Base-by-base conservation (phyloP, 139 green algal genomes). In the Pleodorina starrii region DNA sequence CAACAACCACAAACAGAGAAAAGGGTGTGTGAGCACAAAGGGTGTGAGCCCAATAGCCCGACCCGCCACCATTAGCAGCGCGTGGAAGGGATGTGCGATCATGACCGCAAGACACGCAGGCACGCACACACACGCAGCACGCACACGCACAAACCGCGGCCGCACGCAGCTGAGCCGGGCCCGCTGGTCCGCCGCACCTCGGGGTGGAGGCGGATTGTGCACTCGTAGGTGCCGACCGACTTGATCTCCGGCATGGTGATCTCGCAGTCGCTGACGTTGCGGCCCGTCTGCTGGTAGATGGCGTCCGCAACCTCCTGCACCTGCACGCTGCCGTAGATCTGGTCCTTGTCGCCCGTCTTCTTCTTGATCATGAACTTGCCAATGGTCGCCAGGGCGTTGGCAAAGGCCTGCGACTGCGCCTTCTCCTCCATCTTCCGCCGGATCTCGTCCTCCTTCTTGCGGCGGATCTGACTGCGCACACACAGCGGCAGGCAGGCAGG, bases 361-460 rank as follows among this genome's bases (percentile, higher is more conserved):
- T 98, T 99, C 86, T 97, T 97, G 71, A 99, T 94, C 1, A 94
- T 87, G 89, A 99, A 98, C 90, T 99, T 99, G 91, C 96, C 96
- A 48, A 99, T 99, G 46, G 96, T 96, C 21, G 68, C 44, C 76
- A 97, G 92, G n/a, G 97, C 96, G 40, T 95, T 95, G 25, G 95
- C 95, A 84, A 96, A 95, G 1, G 93, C 94, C 78, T 96, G 90
- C 16, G 95, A 93, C 92, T 97, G 93, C 25, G 93, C 94, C 89
- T 96, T 96, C 88, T 95, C 93, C 91, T 98, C 93, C 72, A 90
- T 38, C 44, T 69, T 92, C 6, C 74, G 80, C 27, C 91, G 80
- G 43, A 94, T 79, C 84, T 94, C 91, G n/a, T 90, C 91, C 80
- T 95, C 95, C 80, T 94, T 94, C 51, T 95, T 88, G 79, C 88